phyloP scores from a whole-genome alignment of 305 asterid species.

The Fraxinus floribunda region DNA sequence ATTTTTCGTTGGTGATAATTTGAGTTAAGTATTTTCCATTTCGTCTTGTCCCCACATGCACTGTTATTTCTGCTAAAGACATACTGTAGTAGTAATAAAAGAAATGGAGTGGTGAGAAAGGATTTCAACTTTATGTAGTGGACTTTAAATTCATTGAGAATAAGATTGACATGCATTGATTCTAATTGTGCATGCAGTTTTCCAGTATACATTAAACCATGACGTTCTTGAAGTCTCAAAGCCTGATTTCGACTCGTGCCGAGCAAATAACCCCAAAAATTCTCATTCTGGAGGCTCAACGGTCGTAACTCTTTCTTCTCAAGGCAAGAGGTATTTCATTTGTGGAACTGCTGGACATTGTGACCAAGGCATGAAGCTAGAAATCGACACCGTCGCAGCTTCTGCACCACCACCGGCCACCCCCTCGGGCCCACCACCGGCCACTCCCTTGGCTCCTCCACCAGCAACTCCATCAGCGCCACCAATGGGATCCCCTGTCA shows the following conservation, averaged over 20 bases:
- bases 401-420: conserved; percentile 43
- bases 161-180: background rate
- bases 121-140: background rate
- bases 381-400: conserved; percentile 36
- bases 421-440: conserved; percentile 26
- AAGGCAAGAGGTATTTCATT: conserved; percentile 59
- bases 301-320: conserved; percentile 43
- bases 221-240: conserved; percentile 54
- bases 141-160: background rate
- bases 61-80: background rate
- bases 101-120: background rate
- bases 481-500: background rate
- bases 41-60: background rate
- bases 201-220: conserved; percentile 45
- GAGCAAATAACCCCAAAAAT: conserved; percentile 33
- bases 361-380: conserved; percentile 61
- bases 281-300: conserved; percentile 45
- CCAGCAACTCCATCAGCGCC: conserved; percentile 25
- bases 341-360: conserved; percentile 64
- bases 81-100: background rate
- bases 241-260: conserved; percentile 53
- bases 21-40: conserved; percentile 37
- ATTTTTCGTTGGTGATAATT: conserved; percentile 48
- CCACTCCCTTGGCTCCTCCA: conserved; percentile 24
- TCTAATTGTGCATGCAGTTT: conserved; percentile 39